These are phyloP conservation scores for Lasiodiplodia citricola DNA, from an alignment of 2,329 filamentous ascomycete genomes.

Conservation along the genomic window DNA sequence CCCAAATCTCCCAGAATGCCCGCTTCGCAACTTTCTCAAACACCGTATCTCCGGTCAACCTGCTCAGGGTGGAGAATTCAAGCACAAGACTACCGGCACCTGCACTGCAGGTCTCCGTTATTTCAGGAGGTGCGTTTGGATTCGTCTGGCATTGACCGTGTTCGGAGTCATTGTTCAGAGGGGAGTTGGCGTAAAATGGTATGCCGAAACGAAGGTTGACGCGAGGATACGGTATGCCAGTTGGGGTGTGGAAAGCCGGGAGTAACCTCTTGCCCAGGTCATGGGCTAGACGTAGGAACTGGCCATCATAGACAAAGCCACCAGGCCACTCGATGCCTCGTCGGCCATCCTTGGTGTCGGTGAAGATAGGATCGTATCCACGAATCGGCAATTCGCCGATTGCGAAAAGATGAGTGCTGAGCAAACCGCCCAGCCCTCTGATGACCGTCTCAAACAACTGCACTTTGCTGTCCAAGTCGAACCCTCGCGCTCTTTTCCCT, in stretches of 20 bases:
- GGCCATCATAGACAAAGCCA: constrained; percentile 83
- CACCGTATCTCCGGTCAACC: constrained; percentile 82
- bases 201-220: constrained; percentile 92
- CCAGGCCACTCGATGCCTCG: constrained; percentile 71
- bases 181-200: constrained; percentile 89
- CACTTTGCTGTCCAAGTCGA: constrained; percentile 96
- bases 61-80: constrained; percentile 89
- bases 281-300: constrained; percentile 84
- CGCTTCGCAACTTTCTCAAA: constrained; percentile 90
- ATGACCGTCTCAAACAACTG: constrained; percentile 99
- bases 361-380: constrained; percentile 67
- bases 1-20: constrained; percentile 98
- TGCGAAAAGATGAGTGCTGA: constrained; percentile 94
- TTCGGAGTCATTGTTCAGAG: constrained; percentile 66
- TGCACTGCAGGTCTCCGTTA: constrained; percentile 95
- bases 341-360: constrained; percentile 39
- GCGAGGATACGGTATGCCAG: constrained; percentile 90
- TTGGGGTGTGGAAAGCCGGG: constrained; percentile 89
- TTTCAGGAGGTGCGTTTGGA: constrained; percentile 62
- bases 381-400: constrained; percentile 86
- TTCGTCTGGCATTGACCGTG: constrained; percentile 54
- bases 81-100: constrained; percentile 94
- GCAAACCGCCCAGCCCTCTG: constrained; percentile 83
- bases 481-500: constrained; percentile 77
- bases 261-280: constrained; percentile 84